Evolutionary conservation across 163 green algal genomes (phyloP), one percentile per base, ranked within the genome.

Genomic region (Prototheca wickerhamii): DNA sequence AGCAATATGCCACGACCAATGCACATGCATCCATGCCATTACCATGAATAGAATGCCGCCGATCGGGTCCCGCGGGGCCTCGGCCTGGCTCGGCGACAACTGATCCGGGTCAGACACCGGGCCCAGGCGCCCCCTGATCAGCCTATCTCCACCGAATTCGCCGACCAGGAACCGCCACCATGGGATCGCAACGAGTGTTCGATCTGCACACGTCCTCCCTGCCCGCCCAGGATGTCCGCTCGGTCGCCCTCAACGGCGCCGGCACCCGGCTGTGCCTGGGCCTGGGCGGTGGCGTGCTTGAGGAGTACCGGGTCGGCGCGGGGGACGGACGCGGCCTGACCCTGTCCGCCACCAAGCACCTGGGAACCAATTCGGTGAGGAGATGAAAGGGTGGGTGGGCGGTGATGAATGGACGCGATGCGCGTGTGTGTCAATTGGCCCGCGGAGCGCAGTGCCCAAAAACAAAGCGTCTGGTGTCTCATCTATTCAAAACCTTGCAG

Each of bases 301-400:
- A 61, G 31, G 55, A 61, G 32, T 20, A 61, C 55, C 15, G 55
- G 6, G 5, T 61, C n/a, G n/a, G n/a, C n/a, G n/a, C n/a, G 20
- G 31, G 29, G 53, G 12, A 15, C 15, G 53, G 18, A n/a, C 12
- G 53, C 29, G 12, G 23, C 53, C 53, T 60, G 23, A 25, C 53
- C 26, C 53, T 60, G 23, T 20, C 53, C 53, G 53, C 53, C 29
- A 60, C 23, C 23, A 60, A 60, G 29, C 53, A 42, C 10, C 28
- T 37, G 53, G 28, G 28, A 20, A 35, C 34, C 7, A n/a, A 2
- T 20, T 35, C 12, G 15, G 10, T 49, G 40, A 49, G 10, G 15
- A 10, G 40, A 23, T 49, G 40, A 15, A 23, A 23, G 40, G 10
- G 10, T 49, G 40, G 10, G 12, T 49, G 40, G 40, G 10, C 15